These are phyloP conservation scores for Beauveria sp. DNA, from an alignment of 2,329 filamentous ascomycete species.

Conservation along the genomic window DNA sequence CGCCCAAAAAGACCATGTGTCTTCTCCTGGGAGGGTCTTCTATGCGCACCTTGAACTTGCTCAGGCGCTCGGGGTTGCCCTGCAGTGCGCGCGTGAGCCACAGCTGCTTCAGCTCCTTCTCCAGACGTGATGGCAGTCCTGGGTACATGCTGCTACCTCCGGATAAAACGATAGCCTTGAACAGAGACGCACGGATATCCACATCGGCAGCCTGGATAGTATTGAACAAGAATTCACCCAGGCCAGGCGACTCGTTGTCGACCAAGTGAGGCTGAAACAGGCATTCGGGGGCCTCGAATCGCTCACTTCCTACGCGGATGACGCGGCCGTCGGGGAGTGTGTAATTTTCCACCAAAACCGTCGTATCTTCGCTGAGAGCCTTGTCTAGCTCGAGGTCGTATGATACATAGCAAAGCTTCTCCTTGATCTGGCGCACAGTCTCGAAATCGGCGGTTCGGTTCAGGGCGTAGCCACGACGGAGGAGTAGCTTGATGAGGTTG, in stretches of 20 bases:
- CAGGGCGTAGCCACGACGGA: slow-evolving; percentile 89
- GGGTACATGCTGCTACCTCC: slow-evolving; percentile 99
- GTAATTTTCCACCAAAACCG: slow-evolving; percentile 93
- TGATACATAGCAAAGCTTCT: slow-evolving; percentile 98
- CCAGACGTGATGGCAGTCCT: slow-evolving; percentile 82
- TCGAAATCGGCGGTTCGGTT: slow-evolving; percentile 99
- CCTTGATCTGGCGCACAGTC: slow-evolving; percentile 97
- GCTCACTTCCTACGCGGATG: slow-evolving; percentile 91
- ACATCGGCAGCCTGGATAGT: slow-evolving; percentile 95
- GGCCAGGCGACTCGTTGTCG: slow-evolving; percentile 93
- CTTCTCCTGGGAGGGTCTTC: slow-evolving; percentile 91
- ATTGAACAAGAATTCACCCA: slow-evolving; percentile 97
- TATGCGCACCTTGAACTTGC: slow-evolving; percentile 99
- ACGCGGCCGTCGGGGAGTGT: slow-evolving; percentile 93
- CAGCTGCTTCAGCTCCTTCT: slow-evolving; percentile 98
- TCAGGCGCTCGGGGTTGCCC: slow-evolving; percentile 86
- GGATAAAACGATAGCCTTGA: slow-evolving; percentile 94
- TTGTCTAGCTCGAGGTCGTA: slow-evolving; percentile 97
- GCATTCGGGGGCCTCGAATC: slow-evolving; percentile 96
- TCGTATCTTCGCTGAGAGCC: slow-evolving; percentile 92
- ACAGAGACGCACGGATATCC: slow-evolving; percentile 85
- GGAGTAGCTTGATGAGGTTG: slow-evolving; percentile 89
- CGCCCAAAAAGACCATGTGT: slow-evolving; percentile 99
- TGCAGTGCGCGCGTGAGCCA: slow-evolving; percentile 89
- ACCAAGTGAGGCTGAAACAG: slow-evolving; percentile 97